phyloP scores from a whole-genome alignment of 2,329 filamentous ascomycete species.

The Erysiphe neolycopersici region DNA sequence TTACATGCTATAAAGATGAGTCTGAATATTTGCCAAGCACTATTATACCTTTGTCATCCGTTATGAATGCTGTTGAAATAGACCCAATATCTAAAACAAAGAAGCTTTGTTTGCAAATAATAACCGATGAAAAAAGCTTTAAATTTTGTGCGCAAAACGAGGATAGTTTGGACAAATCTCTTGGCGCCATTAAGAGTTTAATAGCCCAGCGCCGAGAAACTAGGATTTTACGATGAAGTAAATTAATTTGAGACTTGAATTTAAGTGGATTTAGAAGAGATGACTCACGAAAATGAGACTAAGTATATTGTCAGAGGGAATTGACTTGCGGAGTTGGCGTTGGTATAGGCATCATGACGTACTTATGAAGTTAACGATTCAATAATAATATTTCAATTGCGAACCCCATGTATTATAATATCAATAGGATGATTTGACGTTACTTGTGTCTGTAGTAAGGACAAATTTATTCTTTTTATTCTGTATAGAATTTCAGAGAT shows the following conservation, averaged over 20 bases:
- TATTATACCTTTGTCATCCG: conserved; percentile 48
- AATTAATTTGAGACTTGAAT: neutral
- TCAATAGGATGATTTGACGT: no score
- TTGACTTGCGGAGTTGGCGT: neutral
- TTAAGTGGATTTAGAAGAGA: neutral
- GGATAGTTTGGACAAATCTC: conserved; percentile 54
- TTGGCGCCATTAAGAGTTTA: conserved; percentile 78
- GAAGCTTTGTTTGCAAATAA: conserved; percentile 68
- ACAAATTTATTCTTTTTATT: no score
- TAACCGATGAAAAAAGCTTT: conserved; percentile 71
- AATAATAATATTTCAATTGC: no score
- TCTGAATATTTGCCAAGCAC: conserved; percentile 68
- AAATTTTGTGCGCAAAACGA: conserved; percentile 57
- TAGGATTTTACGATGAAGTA: neutral
- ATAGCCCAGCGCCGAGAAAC: conserved; percentile 33
- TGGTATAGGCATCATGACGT: neutral
- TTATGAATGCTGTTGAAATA: conserved; percentile 81
- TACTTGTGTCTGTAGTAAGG: no score
- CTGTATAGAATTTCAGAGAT: no score
- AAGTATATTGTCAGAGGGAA: neutral
- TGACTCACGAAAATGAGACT: neutral
- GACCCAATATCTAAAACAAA: conserved; percentile 70
- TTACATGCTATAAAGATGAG: conserved; percentile 84
- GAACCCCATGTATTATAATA: no score
- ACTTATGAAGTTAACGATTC: no score